These are phyloP conservation scores for Euphorbia peplus DNA, from an alignment of 345 rosid genomes.

Conservation along the genomic window DNA sequence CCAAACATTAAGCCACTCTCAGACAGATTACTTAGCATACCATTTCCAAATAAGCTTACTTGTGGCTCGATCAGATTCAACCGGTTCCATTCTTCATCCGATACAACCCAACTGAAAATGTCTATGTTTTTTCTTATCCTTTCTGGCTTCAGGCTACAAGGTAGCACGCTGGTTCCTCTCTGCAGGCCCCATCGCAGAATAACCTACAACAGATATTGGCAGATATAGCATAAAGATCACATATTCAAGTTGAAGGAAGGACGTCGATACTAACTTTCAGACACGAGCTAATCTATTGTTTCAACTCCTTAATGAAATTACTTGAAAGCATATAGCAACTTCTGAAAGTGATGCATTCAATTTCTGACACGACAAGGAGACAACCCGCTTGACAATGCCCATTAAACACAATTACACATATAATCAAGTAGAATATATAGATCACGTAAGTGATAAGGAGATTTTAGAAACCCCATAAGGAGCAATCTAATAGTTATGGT, in stretches of 20 bases:
- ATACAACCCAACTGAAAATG: constrained; percentile 47
- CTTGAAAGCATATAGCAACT: too few species aligned
- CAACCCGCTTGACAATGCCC: too few species aligned
- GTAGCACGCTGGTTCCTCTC: constrained; percentile 58
- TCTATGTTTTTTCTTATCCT: constrained; percentile 50
- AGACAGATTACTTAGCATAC: constrained; percentile 33
- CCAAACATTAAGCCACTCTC: constrained; percentile 40
- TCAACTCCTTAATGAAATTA: too few species aligned
- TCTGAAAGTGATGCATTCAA: too few species aligned
- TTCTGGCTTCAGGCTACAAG: constrained; percentile 53
- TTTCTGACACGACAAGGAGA: too few species aligned
- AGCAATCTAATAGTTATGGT: not conserved
- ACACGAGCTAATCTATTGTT: too few species aligned
- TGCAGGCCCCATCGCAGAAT: constrained; percentile 62
- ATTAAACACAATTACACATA: not conserved
- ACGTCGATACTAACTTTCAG: not conserved
- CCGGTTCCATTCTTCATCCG: constrained; percentile 45
- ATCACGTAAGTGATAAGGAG: too few species aligned
- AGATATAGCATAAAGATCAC: constrained; percentile 1
- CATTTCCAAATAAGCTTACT: constrained; percentile 53
- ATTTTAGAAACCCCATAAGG: not conserved
- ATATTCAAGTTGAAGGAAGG: not conserved
- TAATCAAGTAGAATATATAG: too few species aligned
- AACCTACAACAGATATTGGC: constrained; percentile 29
- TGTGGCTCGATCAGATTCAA: constrained; percentile 52